Base-by-base conservation (phyloP, 176 grass and related monocot genomes). In the Poa pratensis region DNA sequence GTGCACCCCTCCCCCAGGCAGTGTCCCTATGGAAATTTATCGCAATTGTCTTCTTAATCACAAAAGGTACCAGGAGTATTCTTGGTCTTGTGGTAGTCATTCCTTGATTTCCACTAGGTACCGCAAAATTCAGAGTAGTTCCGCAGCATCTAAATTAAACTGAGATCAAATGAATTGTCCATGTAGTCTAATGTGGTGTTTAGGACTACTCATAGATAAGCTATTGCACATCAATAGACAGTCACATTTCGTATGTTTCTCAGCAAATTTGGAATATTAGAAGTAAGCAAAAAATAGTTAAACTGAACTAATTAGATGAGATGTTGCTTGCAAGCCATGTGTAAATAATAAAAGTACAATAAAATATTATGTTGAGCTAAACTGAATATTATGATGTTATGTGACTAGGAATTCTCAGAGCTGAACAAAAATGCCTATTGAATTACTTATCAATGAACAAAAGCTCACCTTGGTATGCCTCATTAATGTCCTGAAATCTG, bases 401-500 rank as follows among this genome's bases (percentile, higher is more conserved):
- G 19, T 6, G 46, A 34, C 14, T 49, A 73, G 37, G 20, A 61
- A 69, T 45, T 15, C 32, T 54, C 58, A 16, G 17, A 32, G 34
- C 23, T 65, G 65, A 80, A 80, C 43, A 84, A 34, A 48, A 18
- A 58, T 20, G 1, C 5, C 17, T 40, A 17, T 17, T 19, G 26
- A 53, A 53, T 32, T 32, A 12, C 8, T 26, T 52, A 59, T 16
- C 76, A 75, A 69, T 3, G 23, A 80, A 66, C 37, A 65, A 79
- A 79, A 83, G 37, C 79, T 79, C 76, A 92, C 96, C 94, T 85
- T 96, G 90, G 81, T 99, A 99, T 73, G 96, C 96, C 85, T 99
- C 96, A 27, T 91, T 99, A 73, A 96, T 96, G 30, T 99, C 96
- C 90, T 99, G 96, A 84, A 99, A 99, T 92, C 67, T 96, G 37